Conservation (phyloP, 352 stramenopile species). For the Globisporangium alternatum region DNA sequence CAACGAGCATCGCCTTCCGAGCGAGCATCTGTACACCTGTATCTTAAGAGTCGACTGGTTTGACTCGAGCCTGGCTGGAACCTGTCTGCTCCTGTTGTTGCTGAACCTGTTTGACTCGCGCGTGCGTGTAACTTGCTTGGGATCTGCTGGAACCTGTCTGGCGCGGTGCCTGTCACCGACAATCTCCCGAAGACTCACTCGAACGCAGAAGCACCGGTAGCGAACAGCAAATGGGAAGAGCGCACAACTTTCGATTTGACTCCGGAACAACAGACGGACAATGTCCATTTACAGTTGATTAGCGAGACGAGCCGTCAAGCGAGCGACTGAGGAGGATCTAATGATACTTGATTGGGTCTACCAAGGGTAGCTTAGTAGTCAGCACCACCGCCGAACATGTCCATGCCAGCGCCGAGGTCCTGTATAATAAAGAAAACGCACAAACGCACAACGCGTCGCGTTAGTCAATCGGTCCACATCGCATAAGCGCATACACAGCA, state of each 20-base stretch:
- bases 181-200: not conserved
- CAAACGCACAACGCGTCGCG: constrained; percentile 5
- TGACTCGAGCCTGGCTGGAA: not conserved
- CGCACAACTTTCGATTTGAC: constrained; percentile 24
- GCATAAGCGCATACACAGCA: not conserved
- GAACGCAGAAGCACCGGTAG: not conserved
- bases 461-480: constrained; percentile 10
- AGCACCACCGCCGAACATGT: constrained; percentile 62
- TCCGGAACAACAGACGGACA: constrained; percentile 42
- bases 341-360: constrained; percentile 23
- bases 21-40: not conserved
- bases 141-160: not conserved
- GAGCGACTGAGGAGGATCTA: constrained; percentile 26
- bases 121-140: not conserved
- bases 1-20: not conserved
- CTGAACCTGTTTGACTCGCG: not conserved
- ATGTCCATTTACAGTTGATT: constrained; percentile 53
- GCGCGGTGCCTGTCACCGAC: not conserved
- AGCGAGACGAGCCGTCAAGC: constrained; percentile 29
- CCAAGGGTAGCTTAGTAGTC: constrained; percentile 55
- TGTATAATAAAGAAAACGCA: constrained; percentile 13
- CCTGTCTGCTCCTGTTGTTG: not conserved
- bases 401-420: constrained; percentile 66
- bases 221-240: constrained; percentile 2
- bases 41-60: not conserved